Evolutionary conservation across 352 stramenopile species (phyloP).

Genomic region (Phytophthora meadii): DNA sequence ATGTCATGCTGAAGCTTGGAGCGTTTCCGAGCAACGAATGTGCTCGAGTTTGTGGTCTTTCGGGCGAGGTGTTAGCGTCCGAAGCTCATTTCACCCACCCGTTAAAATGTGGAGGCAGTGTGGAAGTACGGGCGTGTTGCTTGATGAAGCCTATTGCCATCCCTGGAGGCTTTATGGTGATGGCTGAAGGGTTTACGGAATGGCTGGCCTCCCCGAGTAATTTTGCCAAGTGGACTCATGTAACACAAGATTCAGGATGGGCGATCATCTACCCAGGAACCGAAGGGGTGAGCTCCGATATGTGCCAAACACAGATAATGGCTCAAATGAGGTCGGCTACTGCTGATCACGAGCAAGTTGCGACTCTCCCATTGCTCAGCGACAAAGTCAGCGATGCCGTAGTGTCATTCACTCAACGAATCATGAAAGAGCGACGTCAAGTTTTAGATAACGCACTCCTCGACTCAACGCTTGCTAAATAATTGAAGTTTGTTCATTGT

Average conservation of each 20-base stretch:
- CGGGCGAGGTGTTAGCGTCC: not conserved
- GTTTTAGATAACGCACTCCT: not conserved
- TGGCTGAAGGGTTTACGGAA: not conserved
- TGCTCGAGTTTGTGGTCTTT: not conserved
- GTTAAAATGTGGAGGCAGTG: not conserved
- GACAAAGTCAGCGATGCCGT: not conserved
- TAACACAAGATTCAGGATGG: not conserved
- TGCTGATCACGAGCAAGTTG: not conserved
- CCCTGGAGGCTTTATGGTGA: not conserved
- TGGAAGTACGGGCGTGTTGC: slow-evolving; percentile 3
- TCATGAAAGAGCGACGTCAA: not conserved
- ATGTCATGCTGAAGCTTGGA: not conserved
- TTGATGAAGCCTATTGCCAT: slow-evolving; percentile 1
- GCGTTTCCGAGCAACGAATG: not conserved
- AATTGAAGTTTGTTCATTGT: not conserved
- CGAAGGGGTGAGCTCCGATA: not conserved
- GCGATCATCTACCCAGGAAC: not conserved
- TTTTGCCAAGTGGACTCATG: not conserved
- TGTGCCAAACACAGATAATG: not conserved
- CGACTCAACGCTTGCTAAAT: not conserved
- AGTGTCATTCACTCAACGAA: not conserved
- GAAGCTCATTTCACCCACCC: not conserved
- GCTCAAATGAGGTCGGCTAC: not conserved
- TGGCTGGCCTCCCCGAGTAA: not conserved
- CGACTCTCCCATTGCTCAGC: not conserved